These are phyloP conservation scores for Jaltomata sinuosa DNA, from an alignment of 257 asterid genomes.

Conservation along the genomic window DNA sequence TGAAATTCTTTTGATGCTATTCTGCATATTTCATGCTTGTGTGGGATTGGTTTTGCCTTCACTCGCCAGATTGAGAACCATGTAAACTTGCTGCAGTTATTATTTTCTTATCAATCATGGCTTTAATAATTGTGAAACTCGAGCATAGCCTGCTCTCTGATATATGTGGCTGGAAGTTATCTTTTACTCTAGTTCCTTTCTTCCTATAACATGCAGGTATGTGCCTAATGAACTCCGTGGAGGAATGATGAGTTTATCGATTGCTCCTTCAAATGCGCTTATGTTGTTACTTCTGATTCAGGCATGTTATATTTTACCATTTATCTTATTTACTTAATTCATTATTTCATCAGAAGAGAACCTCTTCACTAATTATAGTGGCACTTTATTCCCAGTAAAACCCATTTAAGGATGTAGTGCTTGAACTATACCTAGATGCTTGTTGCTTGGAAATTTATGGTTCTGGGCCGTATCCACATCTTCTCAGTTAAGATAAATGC, in stretches of 20 bases:
- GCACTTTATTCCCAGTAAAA: background rate
- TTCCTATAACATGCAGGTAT: conserved; percentile 38
- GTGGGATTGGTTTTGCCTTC: conserved; percentile 73
- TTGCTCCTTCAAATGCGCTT: conserved; percentile 58
- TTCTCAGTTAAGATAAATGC: background rate
- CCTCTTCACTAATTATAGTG: background rate
- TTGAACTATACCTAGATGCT: background rate
- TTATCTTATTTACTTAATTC: background rate
- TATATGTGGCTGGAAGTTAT: background rate
- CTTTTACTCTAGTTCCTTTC: conserved; percentile 1
- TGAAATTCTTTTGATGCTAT: conserved; percentile 55
- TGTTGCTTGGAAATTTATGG: background rate
- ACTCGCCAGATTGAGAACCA: conserved; percentile 89
- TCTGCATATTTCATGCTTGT: conserved; percentile 69
- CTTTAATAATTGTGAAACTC: background rate
- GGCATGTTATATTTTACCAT: conserved; percentile 26
- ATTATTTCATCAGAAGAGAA: background rate
- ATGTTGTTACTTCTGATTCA: conserved; percentile 52
- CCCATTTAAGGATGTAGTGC: background rate
- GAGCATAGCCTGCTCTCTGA: background rate
- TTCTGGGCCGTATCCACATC: background rate
- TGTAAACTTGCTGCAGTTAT: conserved; percentile 29
- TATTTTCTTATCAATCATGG: background rate
- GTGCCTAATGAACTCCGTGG: conserved; percentile 95
- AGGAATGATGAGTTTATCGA: conserved; percentile 77